Base-by-base conservation (phyloP, 2,329 filamentous ascomycete genomes). In the Phialophora macrospora region DNA sequence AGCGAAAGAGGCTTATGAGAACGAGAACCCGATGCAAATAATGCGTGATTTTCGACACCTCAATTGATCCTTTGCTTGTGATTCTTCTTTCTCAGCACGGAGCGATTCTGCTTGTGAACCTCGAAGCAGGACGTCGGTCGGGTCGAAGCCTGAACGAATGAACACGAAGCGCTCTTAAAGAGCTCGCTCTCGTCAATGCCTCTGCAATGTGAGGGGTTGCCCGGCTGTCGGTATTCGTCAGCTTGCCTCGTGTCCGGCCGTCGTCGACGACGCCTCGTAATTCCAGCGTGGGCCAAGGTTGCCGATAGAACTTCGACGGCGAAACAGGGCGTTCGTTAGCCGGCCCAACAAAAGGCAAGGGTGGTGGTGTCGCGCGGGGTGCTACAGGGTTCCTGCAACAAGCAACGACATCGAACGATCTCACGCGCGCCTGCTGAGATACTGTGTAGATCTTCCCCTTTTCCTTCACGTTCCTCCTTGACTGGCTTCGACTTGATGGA, bases 231-330 rank as follows among this genome's bases (percentile, higher is more conserved):
- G 48, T 22, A 8, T 55, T 34, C 52, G 26, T 55, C 52, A 55
- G 52, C 52, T 55, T 20, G 22, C 24, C 52, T 34, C 52, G 24
- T 30, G 52, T 55, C 17, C 48, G 17, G 52, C 52, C 26, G 52
- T 34, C 52, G 52, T 55, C 28, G 28, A 17, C 24, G 52, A 55
- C 52, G 52, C 52, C 52, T 55, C 52, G 52, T 55, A 55, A 12
- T 55, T 55, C 52, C 26, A 55, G 12, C 24, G 28, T 30, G 24
- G 24, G 17, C n/a, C 52, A 30, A 28, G 26, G 8, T 11, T 20
- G n/a, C 26, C 20, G 51, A 55, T 55, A 8, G 32, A 32, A 55
- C 24, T 55, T 55, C 14, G 52, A 4, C 24, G 52, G 17, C 24
- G 17, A n/a, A 34, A 55, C 12, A 55, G 24, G 28, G 52, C 52